Base-by-base conservation (phyloP, 169 alveolate genomes). In the Eimeria necatrix region DNA sequence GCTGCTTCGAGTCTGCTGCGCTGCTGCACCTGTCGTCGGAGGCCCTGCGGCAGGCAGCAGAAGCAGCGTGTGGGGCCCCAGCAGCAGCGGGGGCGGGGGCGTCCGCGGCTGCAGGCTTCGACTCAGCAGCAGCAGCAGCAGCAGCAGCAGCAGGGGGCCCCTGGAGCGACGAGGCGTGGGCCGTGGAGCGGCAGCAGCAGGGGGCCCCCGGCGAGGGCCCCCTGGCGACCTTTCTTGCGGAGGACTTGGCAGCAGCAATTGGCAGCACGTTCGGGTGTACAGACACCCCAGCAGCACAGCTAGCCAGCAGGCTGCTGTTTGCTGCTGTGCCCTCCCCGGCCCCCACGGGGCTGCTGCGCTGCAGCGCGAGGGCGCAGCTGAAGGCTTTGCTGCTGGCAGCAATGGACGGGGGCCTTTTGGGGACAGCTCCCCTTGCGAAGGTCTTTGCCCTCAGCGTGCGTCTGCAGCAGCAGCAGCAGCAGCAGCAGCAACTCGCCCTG, bases 11-110 rank as follows among this genome's bases (percentile, higher is more conserved):
- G 26, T 64, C 76, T 64, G 76, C 76, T 9, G 26, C 41, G 8
- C 26, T 64, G 76, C 26, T 64, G 76, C 76, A 64, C 76, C 76
- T 64, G 76, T 64, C 76, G 32, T 64, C 76, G 32, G 76, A 64
- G 8, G 76, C 76, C 9, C 76, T 64, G 76, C 76, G 20, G 9
- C 32, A 64, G 76, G 76, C 76, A 5, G 76, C 26, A 64, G 76
- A 64, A 20, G 26, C 76, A 9, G 76, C 76, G 5, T 64, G 76
- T 24, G 76, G 76, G 5, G 76, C 76, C 5, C 32, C 76, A 14
- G 76, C 76, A 64, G 9, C 5, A 10, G 41, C 18, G 9, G 41
- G 76, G 9, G 64, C 20, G 20, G 64, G 64, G 20, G 8, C 14
- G 8, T 8, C 14, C 14, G 64, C 64, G 20, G 8, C 64, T 56